Evolutionary conservation across 345 rosid genomes (phyloP).

Genomic region (Boechera divaricarpa): DNA sequence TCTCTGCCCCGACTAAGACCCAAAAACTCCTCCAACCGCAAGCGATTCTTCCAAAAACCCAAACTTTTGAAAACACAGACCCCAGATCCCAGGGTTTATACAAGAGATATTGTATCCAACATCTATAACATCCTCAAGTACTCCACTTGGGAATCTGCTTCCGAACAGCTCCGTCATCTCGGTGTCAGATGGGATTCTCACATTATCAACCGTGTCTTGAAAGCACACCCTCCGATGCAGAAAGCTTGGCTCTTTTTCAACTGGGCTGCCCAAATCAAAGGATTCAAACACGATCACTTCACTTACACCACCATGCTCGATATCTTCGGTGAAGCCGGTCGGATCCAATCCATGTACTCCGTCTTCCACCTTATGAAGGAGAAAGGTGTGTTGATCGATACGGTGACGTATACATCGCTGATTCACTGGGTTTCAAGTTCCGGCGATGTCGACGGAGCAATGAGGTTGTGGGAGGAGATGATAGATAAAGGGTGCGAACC

Average conservation of each 20-base stretch:
- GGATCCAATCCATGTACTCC: constrained; percentile 66
- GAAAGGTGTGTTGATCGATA: constrained; percentile 63
- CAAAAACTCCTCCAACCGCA: constrained; percentile 28
- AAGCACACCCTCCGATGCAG: constrained; percentile 93
- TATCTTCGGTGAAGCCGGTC: constrained; percentile 89
- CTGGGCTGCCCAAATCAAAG: constrained; percentile 62
- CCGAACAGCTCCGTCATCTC: constrained; percentile 53
- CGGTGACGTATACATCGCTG: constrained; percentile 75
- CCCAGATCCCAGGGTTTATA: constrained; percentile 50
- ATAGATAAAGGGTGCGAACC: constrained; percentile 54
- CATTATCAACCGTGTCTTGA: constrained; percentile 73
- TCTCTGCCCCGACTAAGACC: constrained; percentile 52
- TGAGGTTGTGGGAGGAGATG: constrained; percentile 79
- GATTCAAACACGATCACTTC: constrained; percentile 85
- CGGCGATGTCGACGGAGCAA: constrained; percentile 71
- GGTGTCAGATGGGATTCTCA: constrained; percentile 78
- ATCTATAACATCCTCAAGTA: constrained; percentile 72
- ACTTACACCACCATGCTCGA: constrained; percentile 94
- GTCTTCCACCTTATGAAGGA: constrained; percentile 69
- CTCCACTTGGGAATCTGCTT: constrained; percentile 81
- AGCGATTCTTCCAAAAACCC: constrained; percentile 30
- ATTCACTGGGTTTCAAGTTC: constrained; percentile 80
- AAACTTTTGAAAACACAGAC: constrained; percentile 20
- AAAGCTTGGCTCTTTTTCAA: constrained; percentile 91
- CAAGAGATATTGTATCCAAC: constrained; percentile 57